Evolutionary conservation across 768 basidiomycete genomes (phyloP).

Genomic region (Leucocoprinus leucothites): DNA sequence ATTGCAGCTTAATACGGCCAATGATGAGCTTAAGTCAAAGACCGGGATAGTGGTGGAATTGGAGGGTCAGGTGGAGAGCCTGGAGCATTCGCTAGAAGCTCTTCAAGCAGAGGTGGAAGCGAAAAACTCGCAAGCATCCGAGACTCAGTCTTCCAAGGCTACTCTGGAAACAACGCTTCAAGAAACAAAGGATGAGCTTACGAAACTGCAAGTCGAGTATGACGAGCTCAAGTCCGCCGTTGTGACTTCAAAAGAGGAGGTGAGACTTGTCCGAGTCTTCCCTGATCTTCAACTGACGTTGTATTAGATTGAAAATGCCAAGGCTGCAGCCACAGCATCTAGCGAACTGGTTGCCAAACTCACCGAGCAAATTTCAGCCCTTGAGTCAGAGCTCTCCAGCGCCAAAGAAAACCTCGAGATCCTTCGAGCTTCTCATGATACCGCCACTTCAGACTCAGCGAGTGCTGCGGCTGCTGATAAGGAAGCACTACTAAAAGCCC

Average conservation of each 20-base stretch:
- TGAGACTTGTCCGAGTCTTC: constrained; percentile 25
- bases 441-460: constrained; percentile 38
- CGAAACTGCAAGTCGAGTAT: constrained; percentile 29
- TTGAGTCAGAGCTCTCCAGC: constrained; percentile 48
- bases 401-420: constrained; percentile 52
- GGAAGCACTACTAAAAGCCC: constrained; percentile 61
- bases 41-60: constrained; percentile 46
- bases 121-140: constrained; percentile 40
- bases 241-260: constrained; percentile 46
- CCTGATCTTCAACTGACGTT: background rate
- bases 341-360: constrained; percentile 44
- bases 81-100: constrained; percentile 47
- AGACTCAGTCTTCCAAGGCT: constrained; percentile 47
- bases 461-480: constrained; percentile 58
- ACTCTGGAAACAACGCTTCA: constrained; percentile 46
- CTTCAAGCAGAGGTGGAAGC: constrained; percentile 44
- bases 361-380: constrained; percentile 43
- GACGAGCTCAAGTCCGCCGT: constrained; percentile 33
- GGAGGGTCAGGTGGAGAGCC: constrained; percentile 46
- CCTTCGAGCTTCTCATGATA: constrained; percentile 43
- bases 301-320: constrained; percentile 50
- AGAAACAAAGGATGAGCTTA: constrained; percentile 38
- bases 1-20: constrained; percentile 69
- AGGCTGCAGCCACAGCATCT: constrained; percentile 37
- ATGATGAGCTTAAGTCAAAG: constrained; percentile 51